Evolutionary conservation across 148 eudicot genomes (phyloP), one percentile per base, ranked within the genome.

Genomic region (Chenopodium quinoa): DNA sequence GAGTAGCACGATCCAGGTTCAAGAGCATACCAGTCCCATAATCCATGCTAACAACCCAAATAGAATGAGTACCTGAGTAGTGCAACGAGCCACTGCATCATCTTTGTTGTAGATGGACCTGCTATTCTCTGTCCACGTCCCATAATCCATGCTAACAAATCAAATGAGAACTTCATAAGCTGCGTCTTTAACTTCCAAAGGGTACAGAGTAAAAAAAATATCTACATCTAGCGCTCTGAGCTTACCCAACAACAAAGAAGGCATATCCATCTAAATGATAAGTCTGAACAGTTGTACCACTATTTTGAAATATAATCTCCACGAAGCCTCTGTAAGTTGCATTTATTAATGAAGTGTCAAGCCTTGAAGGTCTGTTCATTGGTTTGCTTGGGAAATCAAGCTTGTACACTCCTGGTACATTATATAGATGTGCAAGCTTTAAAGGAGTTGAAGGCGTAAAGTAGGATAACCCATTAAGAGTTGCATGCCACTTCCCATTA

Each of bases 211-310:
- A 13, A 54, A 20, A 11, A 64, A 27, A 63, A 75, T 40, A 34
- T 52, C 6, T 79, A 71, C 3, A 60, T 13, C 23, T 40, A 40
- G 73, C 71, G 9, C 32, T 12, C 34, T 0, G 65, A 82, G 82
- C 93, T 90, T 90, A 96, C 99, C 99, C 99, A 22, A 93, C 99
- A 76, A 96, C 94, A 82, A 96, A 96, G 82, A 96, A 92, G 14
- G 99, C 95, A 82, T 93, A 91, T 83, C 99, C 99, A 85, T 93
- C 98, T 77, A 96, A 79, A 89, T 96, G 99, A 86, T 92, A 96
- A 82, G 87, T 96, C 87, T 92, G 94, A 76, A 96, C 87, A 82
- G 83, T 83, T 0, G 92, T 86, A 79, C 86, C 99, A 76, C 88
- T 91, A 79, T 96, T 96, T 82, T 90, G 98, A 74, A 96, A 87